These are phyloP conservation scores for Candida tropicalis DNA, from an alignment of 1,139 yeast genomes.

Conservation along the genomic window DNA sequence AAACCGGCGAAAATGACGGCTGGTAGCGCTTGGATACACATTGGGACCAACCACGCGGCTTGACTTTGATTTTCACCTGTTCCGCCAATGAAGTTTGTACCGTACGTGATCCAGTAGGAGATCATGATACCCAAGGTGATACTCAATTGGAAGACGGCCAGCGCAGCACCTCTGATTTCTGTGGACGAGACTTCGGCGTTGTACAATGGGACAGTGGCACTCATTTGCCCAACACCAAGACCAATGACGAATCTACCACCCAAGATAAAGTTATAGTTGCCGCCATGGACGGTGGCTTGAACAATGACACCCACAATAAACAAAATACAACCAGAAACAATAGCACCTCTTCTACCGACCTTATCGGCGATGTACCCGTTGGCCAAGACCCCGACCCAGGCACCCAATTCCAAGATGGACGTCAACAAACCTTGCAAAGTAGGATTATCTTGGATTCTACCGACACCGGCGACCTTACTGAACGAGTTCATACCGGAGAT, in stretches of 20 bases:
- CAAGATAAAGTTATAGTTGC: conserved; percentile 20
- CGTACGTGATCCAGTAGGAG: conserved; percentile 75
- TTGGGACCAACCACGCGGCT: conserved; percentile 35
- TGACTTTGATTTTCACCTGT: conserved; percentile 40
- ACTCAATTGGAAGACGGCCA: conserved; percentile 64
- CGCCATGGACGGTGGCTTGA: conserved; percentile 27
- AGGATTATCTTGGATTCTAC: conserved; percentile 22
- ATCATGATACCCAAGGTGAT: conserved; percentile 67
- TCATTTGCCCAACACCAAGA: conserved; percentile 25
- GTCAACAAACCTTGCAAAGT: conserved; percentile 28
- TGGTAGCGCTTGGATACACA: conserved; percentile 29
- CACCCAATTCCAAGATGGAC: conserved; percentile 25
- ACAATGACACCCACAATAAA: conserved; percentile 37
- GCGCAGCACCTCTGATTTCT: conserved; percentile 66
- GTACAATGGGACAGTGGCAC: conserved; percentile 26
- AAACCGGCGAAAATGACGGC: conserved; percentile 23
- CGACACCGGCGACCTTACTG: conserved; percentile 19
- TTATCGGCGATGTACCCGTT: conserved; percentile 26
- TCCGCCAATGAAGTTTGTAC: conserved; percentile 32
- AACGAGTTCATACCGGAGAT: conserved; percentile 49
- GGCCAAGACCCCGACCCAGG: conserved; percentile 25
- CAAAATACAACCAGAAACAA: conserved; percentile 27
- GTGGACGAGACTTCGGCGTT: conserved; percentile 36
- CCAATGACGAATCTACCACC: conserved; percentile 30
- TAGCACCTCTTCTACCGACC: conserved; percentile 36